These are phyloP conservation scores for Fusarium sp. DNA, from an alignment of 2,329 filamentous ascomycete species.

Conservation along the genomic window DNA sequence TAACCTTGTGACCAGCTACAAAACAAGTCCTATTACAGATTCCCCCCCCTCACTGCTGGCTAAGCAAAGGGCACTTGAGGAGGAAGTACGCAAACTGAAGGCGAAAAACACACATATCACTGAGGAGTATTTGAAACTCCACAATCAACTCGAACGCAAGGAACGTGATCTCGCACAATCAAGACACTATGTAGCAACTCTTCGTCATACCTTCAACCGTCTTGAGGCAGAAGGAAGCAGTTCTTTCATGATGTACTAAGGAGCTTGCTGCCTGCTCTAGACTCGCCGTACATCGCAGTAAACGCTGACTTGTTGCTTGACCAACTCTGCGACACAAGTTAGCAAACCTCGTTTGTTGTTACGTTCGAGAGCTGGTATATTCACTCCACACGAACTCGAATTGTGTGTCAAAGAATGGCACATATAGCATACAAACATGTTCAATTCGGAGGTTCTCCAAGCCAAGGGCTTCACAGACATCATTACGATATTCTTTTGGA, in stretches of 20 bases:
- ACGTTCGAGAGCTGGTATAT: neutral
- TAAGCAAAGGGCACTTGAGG: accelerated
- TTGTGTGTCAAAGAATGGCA: accelerated
- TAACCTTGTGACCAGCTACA: accelerated
- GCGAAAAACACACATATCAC: neutral
- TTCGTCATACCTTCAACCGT: neutral
- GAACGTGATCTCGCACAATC: neutral
- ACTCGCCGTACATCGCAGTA: too few relatives aligned
- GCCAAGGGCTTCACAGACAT: accelerated
- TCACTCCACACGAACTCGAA: neutral
- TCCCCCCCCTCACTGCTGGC: neutral
- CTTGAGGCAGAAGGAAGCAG: neutral
- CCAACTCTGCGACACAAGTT: neutral
- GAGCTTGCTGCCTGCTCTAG: too few relatives aligned
- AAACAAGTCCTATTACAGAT: neutral
- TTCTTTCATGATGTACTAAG: too few relatives aligned
- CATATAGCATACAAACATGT: accelerated
- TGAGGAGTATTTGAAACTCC: too few relatives aligned
- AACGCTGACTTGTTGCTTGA: too few relatives aligned
- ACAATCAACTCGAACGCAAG: neutral
- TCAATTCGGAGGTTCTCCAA: neutral
- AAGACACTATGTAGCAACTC: neutral
- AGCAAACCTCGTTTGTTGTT: neutral
- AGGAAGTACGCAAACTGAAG: neutral
- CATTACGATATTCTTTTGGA: neutral